phyloP scores from a whole-genome alignment of 2,329 filamentous ascomycete species.

The Acephala macrosclerotiorum region DNA sequence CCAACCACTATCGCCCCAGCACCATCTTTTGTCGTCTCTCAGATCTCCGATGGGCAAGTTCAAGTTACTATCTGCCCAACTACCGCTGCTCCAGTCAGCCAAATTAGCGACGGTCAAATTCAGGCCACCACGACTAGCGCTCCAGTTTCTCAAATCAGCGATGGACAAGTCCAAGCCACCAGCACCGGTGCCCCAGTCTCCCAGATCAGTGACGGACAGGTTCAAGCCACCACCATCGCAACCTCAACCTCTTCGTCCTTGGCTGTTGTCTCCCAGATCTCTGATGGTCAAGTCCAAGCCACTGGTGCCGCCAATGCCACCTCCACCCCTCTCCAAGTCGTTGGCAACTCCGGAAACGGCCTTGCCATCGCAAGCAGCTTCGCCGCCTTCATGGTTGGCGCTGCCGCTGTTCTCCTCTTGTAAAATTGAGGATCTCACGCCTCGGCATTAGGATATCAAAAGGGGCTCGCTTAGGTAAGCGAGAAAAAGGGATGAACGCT shows the following conservation, averaged over 20 bases:
- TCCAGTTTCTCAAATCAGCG: conserved; percentile 42
- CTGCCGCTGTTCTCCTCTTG: conserved; percentile 25
- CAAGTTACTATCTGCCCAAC: conserved; percentile 53
- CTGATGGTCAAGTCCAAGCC: conserved; percentile 44
- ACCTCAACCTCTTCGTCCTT: conserved; percentile 2
- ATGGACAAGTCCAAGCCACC: conserved; percentile 45
- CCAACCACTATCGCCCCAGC: conserved; percentile 24
- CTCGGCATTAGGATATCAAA: background rate
- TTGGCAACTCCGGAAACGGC: conserved; percentile 19
- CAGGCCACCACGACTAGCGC: conserved; percentile 46
- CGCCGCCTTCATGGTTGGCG: conserved; percentile 16
- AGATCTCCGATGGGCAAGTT: conserved; percentile 52
- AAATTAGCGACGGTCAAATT: conserved; percentile 52
- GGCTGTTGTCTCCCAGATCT: conserved; percentile 32
- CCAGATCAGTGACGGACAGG: conserved; percentile 50
- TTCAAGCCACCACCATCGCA: conserved; percentile 49
- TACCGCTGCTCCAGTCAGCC: conserved; percentile 19
- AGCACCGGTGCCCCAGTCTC: conserved; percentile 30
- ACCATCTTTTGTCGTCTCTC: too few relatives aligned
- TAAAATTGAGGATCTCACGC: conserved; percentile 30
- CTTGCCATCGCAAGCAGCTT: conserved; percentile 18
- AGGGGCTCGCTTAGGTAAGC: background rate
- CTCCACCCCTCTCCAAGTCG: conserved; percentile 10
- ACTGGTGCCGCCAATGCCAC: conserved; percentile 5
- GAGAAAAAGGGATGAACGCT: background rate